phyloP scores from a whole-genome alignment of 176 grass and related monocot species.

The Eleusine indica region DNA sequence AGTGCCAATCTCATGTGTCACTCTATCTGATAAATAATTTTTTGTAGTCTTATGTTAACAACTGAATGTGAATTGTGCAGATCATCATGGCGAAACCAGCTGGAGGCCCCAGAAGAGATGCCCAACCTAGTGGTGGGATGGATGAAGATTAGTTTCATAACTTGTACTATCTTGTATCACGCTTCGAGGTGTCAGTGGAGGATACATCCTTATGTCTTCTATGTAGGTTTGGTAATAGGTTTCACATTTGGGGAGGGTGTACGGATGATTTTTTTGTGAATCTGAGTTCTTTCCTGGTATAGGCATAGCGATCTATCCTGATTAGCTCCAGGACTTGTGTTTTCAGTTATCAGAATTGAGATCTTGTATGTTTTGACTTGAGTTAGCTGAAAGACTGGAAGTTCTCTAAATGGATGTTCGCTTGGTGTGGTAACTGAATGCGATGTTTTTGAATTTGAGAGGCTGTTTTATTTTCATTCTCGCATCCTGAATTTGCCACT shows the following conservation, averaged over 20 bases:
- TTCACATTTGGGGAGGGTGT: neutral
- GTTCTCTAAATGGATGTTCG: neutral
- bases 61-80: neutral
- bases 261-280: neutral
- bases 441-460: neutral
- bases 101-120: conserved; percentile 72
- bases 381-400: neutral
- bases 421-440: neutral
- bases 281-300: neutral
- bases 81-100: conserved; percentile 97
- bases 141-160: conserved; percentile 74
- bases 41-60: neutral
- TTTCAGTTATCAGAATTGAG: neutral
- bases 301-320: neutral
- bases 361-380: neutral
- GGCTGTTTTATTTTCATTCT: too few relatives aligned
- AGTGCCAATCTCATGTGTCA: neutral
- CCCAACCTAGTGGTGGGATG: conserved; percentile 57
- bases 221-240: conserved; percentile 35
- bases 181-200: neutral
- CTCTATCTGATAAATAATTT: conserved; percentile 8
- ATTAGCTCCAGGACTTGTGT: neutral
- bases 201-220: conserved; percentile 11
- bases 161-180: conserved; percentile 15
- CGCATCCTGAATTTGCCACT: too few relatives aligned